Evolutionary conservation across 140 eudicot genomes (phyloP).

Genomic region (Flaveria floridana): DNA sequence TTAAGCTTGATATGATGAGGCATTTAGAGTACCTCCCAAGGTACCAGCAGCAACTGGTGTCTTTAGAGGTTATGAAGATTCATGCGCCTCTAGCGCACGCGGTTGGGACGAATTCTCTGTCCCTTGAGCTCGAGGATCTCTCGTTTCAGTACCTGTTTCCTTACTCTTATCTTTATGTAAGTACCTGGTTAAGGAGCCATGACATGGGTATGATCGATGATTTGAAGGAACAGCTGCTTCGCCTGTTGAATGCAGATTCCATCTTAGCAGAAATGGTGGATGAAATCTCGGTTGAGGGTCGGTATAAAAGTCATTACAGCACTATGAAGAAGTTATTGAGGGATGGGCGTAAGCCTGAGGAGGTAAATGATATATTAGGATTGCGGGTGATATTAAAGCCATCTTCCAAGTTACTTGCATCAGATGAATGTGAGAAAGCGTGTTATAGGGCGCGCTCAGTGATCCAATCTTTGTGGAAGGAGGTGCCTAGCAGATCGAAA

Average conservation of each 20-base stretch:
- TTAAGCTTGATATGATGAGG: constrained; percentile 86
- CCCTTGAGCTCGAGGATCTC: constrained; percentile 80
- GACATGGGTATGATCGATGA: constrained; percentile 61
- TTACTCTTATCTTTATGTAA: constrained; percentile 73
- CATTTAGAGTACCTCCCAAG: constrained; percentile 75
- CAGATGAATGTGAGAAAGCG: constrained; percentile 52
- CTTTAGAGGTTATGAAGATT: constrained; percentile 82
- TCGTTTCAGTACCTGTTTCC: constrained; percentile 82
- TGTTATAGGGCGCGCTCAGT: constrained; percentile 74
- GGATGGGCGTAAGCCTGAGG: constrained; percentile 91
- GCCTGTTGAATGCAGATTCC: constrained; percentile 51
- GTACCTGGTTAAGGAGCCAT: constrained; percentile 80
- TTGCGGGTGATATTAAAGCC: constrained; percentile 68
- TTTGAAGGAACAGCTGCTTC: constrained; percentile 60
- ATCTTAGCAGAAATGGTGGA: constrained; percentile 54
- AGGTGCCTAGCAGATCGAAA: constrained; percentile 67
- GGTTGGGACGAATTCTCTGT: constrained; percentile 57
- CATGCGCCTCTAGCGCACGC: constrained; percentile 96
- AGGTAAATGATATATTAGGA: constrained; percentile 89
- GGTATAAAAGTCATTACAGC: constrained; percentile 88
- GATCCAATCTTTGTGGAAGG: constrained; percentile 72
- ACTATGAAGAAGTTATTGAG: constrained; percentile 90
- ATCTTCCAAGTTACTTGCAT: constrained; percentile 15
- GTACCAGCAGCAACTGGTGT: constrained; percentile 62
- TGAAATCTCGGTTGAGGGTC: constrained; percentile 65